Base-by-base conservation (phyloP, 23 red algal genomes). In the Gracilaria vermiculophylla region DNA sequence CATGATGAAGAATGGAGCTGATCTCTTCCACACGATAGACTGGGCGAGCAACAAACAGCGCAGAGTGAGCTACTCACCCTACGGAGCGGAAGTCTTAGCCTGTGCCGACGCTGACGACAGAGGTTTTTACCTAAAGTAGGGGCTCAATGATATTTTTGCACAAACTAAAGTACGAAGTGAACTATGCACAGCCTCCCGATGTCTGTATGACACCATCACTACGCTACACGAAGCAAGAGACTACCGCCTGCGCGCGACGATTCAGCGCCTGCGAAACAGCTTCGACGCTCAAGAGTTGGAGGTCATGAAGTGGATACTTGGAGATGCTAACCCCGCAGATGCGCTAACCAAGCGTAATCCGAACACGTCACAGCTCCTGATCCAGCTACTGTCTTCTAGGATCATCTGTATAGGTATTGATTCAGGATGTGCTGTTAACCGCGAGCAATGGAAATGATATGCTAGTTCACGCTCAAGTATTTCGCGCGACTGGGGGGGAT, bases 301-400 rank as follows among this genome's bases (percentile, higher is more conserved):
- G 35, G 17, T 47, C 27, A 85, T 85, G 58, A 39, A 60, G 16
- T 85, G n/a, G 80, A 85, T 85, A 19, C 33, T 60, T 15, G 58
- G 80, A 4, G 43, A 5, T 6, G 0, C 0, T 32, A 85, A 85
- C 64, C 0, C 64, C 17, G 27, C 80, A 33, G 57, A 85, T 21
- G 58, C 80, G 21, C 5, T 85, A 11, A 85, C 80, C 27, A 85
- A 85, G 49, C 13, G 56, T 13, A 85, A 85, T n/a, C 57, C 31
- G 21, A 70, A 72, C n/a, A 69, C 12, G 20, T 85, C 57, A 20
- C 13, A 14, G 44, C 80, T 81, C 8, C 21, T 27, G 2, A 81
- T 60, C 14, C 11, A 55, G 49, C 10, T 81, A 19, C 21, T 54
- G 23, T 55, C 54, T 34, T 32, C 49, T 54, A 51, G 77, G 19